Conservation (phyloP, 2,329 filamentous ascomycete genomes). For the Pseudopyrenochaeta lycopersici region DNA sequence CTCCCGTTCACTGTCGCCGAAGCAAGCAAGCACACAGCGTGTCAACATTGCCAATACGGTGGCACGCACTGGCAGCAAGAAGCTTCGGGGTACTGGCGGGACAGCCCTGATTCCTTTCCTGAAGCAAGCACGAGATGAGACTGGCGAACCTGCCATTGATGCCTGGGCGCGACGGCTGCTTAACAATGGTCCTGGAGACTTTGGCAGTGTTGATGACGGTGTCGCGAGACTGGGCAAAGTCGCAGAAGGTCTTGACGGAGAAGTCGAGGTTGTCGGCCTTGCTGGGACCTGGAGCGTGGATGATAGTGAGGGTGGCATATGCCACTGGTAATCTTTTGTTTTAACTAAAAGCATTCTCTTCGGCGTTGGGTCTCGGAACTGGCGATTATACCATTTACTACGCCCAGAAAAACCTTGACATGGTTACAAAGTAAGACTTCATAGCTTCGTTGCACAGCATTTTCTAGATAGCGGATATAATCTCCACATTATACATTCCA, state of each 20-base stretch:
- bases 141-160: constrained; percentile 86
- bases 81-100: constrained; percentile 88
- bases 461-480: neutral
- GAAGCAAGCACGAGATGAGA: constrained; percentile 96
- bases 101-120: constrained; percentile 94
- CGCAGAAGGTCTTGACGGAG: constrained; percentile 62
- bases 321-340: constrained; percentile 14
- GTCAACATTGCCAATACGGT: constrained; percentile 67
- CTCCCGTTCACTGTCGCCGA: constrained; percentile 67
- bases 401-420: neutral
- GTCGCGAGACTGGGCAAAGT: constrained; percentile 59
- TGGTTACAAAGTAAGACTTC: too few species aligned
- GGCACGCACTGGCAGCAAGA: constrained; percentile 56
- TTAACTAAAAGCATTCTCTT: neutral
- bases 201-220: constrained; percentile 40
- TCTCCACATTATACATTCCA: too few species aligned
- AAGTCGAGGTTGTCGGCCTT: constrained; percentile 71
- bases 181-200: constrained; percentile 59
- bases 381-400: neutral
- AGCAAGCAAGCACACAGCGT: constrained; percentile 50
- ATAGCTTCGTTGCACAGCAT: too few species aligned
- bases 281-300: constrained; percentile 91
- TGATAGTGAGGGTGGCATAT: constrained; percentile 72
- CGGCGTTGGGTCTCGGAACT: constrained; percentile 1
- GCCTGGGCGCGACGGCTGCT: constrained; percentile 68